These are phyloP conservation scores for Coniochaeta ligniaria DNA, from an alignment of 2,329 filamentous ascomycete genomes.

Conservation along the genomic window DNA sequence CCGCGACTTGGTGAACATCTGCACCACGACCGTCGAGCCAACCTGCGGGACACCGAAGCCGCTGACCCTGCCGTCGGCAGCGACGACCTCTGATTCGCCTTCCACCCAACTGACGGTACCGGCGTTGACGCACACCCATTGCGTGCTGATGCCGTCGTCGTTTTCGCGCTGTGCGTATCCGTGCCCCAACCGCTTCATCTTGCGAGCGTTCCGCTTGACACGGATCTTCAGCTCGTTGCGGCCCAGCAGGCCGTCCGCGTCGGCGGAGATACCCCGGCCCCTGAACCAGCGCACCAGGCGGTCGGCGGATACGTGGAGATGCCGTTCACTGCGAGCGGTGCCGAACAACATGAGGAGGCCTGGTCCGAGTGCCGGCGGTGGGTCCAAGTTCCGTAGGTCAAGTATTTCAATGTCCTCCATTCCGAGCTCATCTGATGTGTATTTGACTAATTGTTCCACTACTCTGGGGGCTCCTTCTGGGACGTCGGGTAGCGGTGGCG, in stretches of 20 bases:
- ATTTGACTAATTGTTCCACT: constrained; percentile 65
- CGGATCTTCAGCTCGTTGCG: constrained; percentile 88
- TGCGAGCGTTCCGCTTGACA: constrained; percentile 69
- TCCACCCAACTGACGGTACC: constrained; percentile 58
- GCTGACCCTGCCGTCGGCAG: constrained; percentile 52
- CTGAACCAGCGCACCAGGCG: constrained; percentile 83
- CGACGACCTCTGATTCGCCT: constrained; percentile 34
- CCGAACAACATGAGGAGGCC: constrained; percentile 90
- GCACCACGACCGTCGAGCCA: constrained; percentile 48
- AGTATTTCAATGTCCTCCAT: constrained; percentile 74
- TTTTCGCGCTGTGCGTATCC: constrained; percentile 54
- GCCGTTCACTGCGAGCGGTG: constrained; percentile 85
- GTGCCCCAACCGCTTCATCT: constrained; percentile 72
- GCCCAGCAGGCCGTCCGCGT: constrained; percentile 82
- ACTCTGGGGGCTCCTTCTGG: constrained; percentile 66
- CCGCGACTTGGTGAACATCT: constrained; percentile 49
- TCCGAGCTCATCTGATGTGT: constrained; percentile 77
- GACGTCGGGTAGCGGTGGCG: constrained; percentile 38
- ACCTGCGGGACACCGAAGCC: constrained; percentile 60
- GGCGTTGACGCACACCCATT: constrained; percentile 93
- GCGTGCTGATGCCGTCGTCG: constrained; percentile 85
- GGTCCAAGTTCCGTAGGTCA: constrained; percentile 78
- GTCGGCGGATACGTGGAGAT: constrained; percentile 85
- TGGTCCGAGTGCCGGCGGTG: constrained; percentile 77
- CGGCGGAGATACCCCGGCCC: constrained; percentile 64